These are phyloP conservation scores for Chaetomidium leptoderma DNA, from an alignment of 495 filamentous ascomycete species.

Conservation along the genomic window DNA sequence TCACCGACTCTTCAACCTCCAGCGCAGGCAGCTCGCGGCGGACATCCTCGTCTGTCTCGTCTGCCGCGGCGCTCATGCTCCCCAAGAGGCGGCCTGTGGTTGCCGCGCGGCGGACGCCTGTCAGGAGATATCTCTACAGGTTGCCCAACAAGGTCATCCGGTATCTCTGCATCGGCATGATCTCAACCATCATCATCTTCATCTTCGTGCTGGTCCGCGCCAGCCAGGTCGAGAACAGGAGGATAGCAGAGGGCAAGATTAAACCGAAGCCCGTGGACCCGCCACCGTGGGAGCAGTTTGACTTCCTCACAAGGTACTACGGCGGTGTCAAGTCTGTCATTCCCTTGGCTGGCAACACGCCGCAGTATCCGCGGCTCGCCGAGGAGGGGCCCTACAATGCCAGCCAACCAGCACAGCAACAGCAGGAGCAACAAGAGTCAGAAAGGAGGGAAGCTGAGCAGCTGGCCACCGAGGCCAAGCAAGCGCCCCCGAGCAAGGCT, in stretches of 20 bases:
- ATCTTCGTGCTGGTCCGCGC: constrained; percentile 66
- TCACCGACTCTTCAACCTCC: constrained; percentile 38
- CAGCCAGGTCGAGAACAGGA: constrained; percentile 59
- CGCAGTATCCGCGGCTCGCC: constrained; percentile 68
- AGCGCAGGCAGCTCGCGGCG: constrained; percentile 43
- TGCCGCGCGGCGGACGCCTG: constrained; percentile 37
- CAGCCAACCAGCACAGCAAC: constrained; percentile 26
- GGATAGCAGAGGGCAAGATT: constrained; percentile 53
- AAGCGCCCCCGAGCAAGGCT: constrained; percentile 66
- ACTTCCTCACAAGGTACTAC: constrained; percentile 77
- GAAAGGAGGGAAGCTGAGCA: constrained; percentile 4
- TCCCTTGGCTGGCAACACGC: constrained; percentile 54
- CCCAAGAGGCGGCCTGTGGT: constrained; percentile 38
- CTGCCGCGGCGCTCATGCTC: constrained; percentile 52
- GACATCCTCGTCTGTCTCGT: constrained; percentile 50
- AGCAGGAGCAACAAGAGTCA: not conserved
- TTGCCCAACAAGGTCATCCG: constrained; percentile 61
- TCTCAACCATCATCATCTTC: constrained; percentile 65
- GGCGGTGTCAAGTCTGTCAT: constrained; percentile 71
- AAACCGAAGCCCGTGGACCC: constrained; percentile 50
- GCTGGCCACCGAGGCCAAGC: constrained; percentile 47
- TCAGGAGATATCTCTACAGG: constrained; percentile 50
- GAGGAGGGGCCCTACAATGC: constrained; percentile 43
- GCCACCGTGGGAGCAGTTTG: constrained; percentile 76
- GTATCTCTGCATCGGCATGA: constrained; percentile 66